These are phyloP conservation scores for Puccinia polysora DNA, from an alignment of 1,284 basidiomycete genomes.

Conservation along the genomic window DNA sequence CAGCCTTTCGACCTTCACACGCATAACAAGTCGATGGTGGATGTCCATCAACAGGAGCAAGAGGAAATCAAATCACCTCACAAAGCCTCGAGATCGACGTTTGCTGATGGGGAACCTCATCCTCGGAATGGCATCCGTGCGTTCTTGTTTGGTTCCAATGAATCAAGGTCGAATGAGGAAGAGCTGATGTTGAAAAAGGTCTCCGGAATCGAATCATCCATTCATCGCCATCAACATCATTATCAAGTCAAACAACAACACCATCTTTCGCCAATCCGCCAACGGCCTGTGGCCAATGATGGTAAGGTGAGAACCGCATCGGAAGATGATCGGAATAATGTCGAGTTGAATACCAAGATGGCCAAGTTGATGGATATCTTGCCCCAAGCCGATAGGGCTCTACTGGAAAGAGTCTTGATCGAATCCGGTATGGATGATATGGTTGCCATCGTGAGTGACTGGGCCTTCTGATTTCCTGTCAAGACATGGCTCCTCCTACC, in stretches of 20 bases:
- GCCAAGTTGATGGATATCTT: slow-evolving; percentile 21
- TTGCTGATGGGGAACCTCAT: too few species aligned
- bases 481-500: too few species aligned
- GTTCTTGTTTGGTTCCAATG: too few species aligned
- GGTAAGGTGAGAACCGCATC: too few species aligned
- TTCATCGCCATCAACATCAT: not conserved
- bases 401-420: not conserved
- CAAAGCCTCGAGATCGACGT: too few species aligned
- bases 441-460: slow-evolving; percentile 24
- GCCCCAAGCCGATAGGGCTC: not conserved
- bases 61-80: too few species aligned
- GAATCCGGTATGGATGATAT: slow-evolving; percentile 22
- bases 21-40: too few species aligned
- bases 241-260: not conserved
- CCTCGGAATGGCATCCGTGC: too few species aligned
- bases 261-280: not conserved
- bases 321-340: not conserved
- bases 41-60: too few species aligned
- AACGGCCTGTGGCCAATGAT: not conserved
- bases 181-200: not conserved
- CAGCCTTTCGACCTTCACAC: too few species aligned
- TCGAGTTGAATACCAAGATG: not conserved
- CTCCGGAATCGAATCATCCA: not conserved
- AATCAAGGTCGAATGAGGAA: too few species aligned
- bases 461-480: too few species aligned